Base-by-base conservation (phyloP, 371 early-diverging fungal genomes). In the Mucor racemosus region DNA sequence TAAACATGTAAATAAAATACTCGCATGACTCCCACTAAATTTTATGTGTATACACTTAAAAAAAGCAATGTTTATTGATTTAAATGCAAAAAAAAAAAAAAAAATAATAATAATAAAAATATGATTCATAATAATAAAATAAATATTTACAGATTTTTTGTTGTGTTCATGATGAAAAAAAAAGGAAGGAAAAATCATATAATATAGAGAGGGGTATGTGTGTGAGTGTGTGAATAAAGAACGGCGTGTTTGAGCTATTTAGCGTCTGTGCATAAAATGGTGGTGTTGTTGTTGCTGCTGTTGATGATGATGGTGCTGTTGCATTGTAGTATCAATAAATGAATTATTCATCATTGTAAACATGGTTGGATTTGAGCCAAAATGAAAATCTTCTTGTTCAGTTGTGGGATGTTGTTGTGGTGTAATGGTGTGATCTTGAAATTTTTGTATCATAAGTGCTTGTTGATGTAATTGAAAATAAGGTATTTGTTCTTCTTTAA, bases 201-300 rank as follows among this genome's bases (percentile, higher is more conserved):
- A 34, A 53, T n/a, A 42, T 38, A 38, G 60, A 31, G n/a, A 38
- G 34, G 60, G 39, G 39, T 59, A 59, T 33, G 50, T 33, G 41
- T 17, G 36, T 48, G 63, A 21, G 55, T 41, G 56, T 31, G 55
- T 31, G 21, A 50, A 50, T 21, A 62, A 54, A 41, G 11, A 53
- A 54, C 14, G 55, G 15, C 40, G 36, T 38, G 4, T 38, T 38
- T 38, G 38, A 38, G 5, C 38, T 38, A 21, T 40, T 65, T 65
- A 59, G 41, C 65, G 59, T 59, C 59, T 65, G 59, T 44, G 65
- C 58, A 57, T 42, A 15, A 40, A 64, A 48, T 36, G 65, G 48
- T 61, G 61, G 35, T 36, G n/a, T 19, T 44, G 19, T 48, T 48
- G 61, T 44, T 26, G 26, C 3, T 36, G 65, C 48, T 26, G 26